Evolutionary conservation across 306 rosid genomes (phyloP), one percentile per base, ranked within the genome.

Genomic region (Lathyrus tuberosus): DNA sequence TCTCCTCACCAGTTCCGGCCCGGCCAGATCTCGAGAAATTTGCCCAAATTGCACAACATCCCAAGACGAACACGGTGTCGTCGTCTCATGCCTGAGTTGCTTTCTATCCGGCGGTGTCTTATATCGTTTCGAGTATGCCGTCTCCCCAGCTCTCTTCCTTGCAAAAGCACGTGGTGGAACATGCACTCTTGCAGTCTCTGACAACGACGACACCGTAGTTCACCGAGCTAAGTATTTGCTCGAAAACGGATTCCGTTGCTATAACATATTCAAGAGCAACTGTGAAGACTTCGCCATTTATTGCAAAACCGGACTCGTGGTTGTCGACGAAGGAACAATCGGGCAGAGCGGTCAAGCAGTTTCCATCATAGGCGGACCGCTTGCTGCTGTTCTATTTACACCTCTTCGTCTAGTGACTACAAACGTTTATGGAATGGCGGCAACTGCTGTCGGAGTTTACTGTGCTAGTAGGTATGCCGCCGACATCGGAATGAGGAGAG

Each of bases 81-180:
- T 85, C 38, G 72, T 84, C 70, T 94, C 98, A 4, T 94, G 98
- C 88, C 80, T 94, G 75, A 81, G 81, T 62, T 94, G 97, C 77
- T 94, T 94, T 80, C 96, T 94, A 46, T 70, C 96, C 0, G 94
- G 97, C 2, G 98, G 98, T 13, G 67, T 86, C 67, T 82, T 94
- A 79, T 94, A 90, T 62, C 96, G 97, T 37, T 94, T 94, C 6
- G 89, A 88, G 77, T 94, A 94, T 33, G 74, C 85, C 0, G 98
- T 94, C 37, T 62, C 31, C 71, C 89, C 95, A 6, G 52, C 98
- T 14, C 85, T 88, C 47, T 93, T 93, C 74, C 76, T 93, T 3
- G 90, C 96, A 14, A 93, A 90, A 80, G 96, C 94, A 20, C 90
- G 98, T 0, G 98, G 98, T 1, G 98, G 98, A 65, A 90, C 98